Percentiles rank a stretch among this genome's conserved stretches.
phyloP scores from a whole-genome alignment of 129 eudicot genomes.

The Tagetes erecta region DNA sequence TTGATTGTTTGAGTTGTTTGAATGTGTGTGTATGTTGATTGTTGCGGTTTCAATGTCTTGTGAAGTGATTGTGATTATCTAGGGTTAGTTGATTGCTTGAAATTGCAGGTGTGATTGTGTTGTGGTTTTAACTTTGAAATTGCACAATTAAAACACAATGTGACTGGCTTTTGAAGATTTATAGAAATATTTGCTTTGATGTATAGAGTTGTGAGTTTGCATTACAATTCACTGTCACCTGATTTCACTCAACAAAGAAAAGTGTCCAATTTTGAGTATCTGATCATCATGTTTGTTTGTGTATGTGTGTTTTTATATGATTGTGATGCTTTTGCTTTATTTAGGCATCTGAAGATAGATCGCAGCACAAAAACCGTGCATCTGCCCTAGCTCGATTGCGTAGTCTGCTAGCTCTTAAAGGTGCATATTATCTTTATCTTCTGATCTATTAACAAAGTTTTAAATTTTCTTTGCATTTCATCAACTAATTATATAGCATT shows the following conservation, averaged over 20 bases:
- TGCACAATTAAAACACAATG: background rate
- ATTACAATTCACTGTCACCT: background rate
- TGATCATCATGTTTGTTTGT: background rate
- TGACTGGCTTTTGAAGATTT: slow-evolving; percentile 9
- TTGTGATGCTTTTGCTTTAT: slow-evolving; percentile 16
- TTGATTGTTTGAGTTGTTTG: background rate
- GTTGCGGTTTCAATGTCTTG: background rate
- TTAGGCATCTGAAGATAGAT: slow-evolving; percentile 92
- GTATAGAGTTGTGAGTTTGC: background rate
- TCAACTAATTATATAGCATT: background rate
- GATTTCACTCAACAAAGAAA: background rate
- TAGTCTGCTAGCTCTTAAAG: slow-evolving; percentile 76
- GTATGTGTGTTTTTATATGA: slow-evolving; percentile 18
- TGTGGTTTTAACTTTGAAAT: background rate
- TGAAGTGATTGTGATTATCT: slow-evolving; percentile 1
- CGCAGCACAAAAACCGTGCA: slow-evolving; percentile 91
- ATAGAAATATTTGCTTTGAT: background rate
- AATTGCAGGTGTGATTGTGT: background rate
- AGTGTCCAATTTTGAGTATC: background rate
- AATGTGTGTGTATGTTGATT: background rate
- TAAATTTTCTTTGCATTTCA: background rate
- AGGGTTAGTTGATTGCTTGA: background rate
- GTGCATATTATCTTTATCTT: slow-evolving; percentile 33
- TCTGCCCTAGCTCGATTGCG: slow-evolving; percentile 85
- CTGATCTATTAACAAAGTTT: background rate